Evolutionary conservation across 1,139 yeast species (phyloP).

Genomic region (Debaryomycetaceae sp.): DNA sequence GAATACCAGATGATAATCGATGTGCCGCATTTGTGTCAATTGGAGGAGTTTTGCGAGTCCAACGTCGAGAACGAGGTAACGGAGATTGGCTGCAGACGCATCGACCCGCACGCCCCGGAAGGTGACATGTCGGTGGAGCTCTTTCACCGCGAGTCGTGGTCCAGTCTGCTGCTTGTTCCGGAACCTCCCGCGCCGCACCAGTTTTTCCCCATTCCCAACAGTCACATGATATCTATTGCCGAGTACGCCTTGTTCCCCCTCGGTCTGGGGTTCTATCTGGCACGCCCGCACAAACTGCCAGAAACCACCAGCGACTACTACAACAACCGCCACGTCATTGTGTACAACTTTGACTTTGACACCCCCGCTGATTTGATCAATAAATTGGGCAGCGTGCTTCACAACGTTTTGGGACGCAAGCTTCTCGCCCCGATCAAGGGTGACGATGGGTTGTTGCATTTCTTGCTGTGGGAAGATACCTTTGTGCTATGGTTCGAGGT

Average conservation of each 20-base stretch:
- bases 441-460: constrained; percentile 11
- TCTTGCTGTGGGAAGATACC: constrained; percentile 29
- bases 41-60: constrained; percentile 45
- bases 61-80: constrained; percentile 28
- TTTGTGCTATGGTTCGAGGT: constrained; percentile 36
- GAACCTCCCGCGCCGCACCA: too few species aligned
- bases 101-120: too few species aligned
- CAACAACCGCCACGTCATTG: constrained; percentile 21
- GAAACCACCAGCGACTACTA: constrained; percentile 15
- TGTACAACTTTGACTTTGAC: constrained; percentile 19
- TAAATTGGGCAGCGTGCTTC: constrained; percentile 19
- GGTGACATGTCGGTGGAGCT: too few species aligned
- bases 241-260: constrained; percentile 24
- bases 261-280: constrained; percentile 32
- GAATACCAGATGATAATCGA: constrained; percentile 60
- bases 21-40: constrained; percentile 55
- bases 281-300: constrained; percentile 15
- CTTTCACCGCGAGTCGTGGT: too few species aligned
- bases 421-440: constrained; percentile 24
- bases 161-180: too few species aligned
- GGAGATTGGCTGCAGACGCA: constrained; percentile 39
- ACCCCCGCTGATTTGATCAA: constrained; percentile 12
- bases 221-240: constrained; percentile 22
- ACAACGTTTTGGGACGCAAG: constrained; percentile 21
- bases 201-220: constrained; percentile 18